A percentile compares a stretch with the other conserved stretches of the same genome.
phyloP scores from a whole-genome alignment of 2,329 filamentous ascomycete genomes.

The Sporothrix luriei region DNA sequence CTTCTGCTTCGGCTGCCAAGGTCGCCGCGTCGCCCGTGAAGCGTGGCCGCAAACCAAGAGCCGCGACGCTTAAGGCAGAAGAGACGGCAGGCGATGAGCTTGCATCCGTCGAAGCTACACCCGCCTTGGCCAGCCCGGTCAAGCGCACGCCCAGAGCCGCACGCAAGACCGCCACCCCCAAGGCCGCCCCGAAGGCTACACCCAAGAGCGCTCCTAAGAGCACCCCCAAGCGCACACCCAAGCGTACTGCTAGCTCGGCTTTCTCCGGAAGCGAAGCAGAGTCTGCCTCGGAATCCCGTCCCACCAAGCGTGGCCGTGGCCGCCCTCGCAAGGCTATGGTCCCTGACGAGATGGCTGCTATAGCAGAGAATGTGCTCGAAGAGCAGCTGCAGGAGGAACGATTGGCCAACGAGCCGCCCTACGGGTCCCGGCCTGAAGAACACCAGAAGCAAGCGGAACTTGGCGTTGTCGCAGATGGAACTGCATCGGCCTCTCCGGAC shows the following conservation, averaged over 20 bases:
- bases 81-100: conserved; percentile 38
- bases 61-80: conserved; percentile 42
- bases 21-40: conserved; percentile 13
- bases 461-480: not conserved
- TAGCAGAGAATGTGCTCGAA: conserved; percentile 36
- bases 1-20: not conserved
- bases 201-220: conserved; percentile 2
- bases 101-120: conserved; percentile 16
- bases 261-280: conserved; percentile 28
- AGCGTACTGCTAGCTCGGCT: conserved; percentile 1
- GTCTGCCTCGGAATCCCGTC: conserved; percentile 35
- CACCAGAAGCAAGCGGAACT: not conserved
- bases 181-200: not conserved
- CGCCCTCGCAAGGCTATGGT: conserved; percentile 40
- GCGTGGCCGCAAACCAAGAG: conserved; percentile 26
- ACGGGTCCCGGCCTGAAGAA: conserved; percentile 3
- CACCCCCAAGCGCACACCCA: not conserved
- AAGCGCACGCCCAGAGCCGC: conserved; percentile 20
- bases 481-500: conserved; percentile 24
- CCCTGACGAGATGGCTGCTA: conserved; percentile 39
- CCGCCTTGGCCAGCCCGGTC: conserved; percentile 10
- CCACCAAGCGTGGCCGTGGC: conserved; percentile 40
- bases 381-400: conserved; percentile 16
- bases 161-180: conserved; percentile 5
- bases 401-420: conserved; percentile 13